Conservation (phyloP, 768 basidiomycete species). For the Boletus coccyginus region DNA sequence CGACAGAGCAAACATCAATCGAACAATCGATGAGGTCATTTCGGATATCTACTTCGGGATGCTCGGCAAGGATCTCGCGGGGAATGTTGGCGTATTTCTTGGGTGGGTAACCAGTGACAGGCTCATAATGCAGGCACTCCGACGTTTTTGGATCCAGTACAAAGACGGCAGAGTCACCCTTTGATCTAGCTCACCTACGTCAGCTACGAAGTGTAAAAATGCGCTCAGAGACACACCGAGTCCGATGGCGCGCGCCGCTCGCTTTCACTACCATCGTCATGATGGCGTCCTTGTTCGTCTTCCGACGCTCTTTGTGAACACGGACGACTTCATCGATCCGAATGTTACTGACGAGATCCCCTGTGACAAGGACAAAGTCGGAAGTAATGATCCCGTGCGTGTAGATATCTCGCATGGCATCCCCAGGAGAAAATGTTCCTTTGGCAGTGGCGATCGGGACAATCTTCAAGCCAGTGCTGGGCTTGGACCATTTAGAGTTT, state of each 20-base stretch:
- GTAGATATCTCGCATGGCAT: conserved; percentile 93
- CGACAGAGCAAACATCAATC: conserved; percentile 92
- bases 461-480: conserved; percentile 76
- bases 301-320: conserved; percentile 83
- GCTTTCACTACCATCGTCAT: conserved; percentile 96
- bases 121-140: conserved; percentile 84
- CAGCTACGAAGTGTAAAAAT: not conserved
- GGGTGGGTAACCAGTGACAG: conserved; percentile 66
- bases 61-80: conserved; percentile 68
- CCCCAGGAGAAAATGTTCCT: conserved; percentile 84
- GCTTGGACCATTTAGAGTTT: conserved; percentile 82
- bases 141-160: conserved; percentile 73
- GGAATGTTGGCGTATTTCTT: conserved; percentile 64
- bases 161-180: conserved; percentile 73
- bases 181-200: conserved; percentile 44
- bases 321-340: conserved; percentile 87
- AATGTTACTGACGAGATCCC: conserved; percentile 92
- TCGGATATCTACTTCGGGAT: conserved; percentile 81
- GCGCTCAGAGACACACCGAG: conserved; percentile 49
- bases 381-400: conserved; percentile 84
- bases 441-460: conserved; percentile 83
- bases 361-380: conserved; percentile 89
- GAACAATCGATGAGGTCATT: conserved; percentile 86
- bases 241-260: conserved; percentile 66
- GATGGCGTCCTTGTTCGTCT: conserved; percentile 87